phyloP scores from a whole-genome alignment of 257 asterid species.

The Solanum pimpinellifolium region DNA sequence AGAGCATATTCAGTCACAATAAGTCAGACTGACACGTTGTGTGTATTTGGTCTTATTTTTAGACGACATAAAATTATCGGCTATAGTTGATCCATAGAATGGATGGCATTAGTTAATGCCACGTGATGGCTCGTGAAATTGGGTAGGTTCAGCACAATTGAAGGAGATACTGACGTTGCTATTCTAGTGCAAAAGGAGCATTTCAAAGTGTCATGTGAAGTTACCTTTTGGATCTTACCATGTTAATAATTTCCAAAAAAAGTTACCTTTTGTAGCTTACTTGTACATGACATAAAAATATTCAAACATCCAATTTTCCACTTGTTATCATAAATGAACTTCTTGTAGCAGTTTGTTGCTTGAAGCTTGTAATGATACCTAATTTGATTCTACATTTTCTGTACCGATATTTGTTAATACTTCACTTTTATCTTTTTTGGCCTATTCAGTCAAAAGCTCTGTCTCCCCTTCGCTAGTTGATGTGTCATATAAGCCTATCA shows the following conservation, averaged over 20 bases:
- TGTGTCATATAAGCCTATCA: constrained; percentile 13
- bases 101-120: neutral
- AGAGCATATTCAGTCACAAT: neutral
- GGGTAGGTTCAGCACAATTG: neutral
- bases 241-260: neutral
- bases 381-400: neutral
- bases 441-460: constrained; percentile 10
- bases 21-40: neutral
- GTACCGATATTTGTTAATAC: neutral
- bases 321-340: neutral
- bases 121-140: neutral
- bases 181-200: neutral
- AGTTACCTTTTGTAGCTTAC: neutral
- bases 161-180: neutral
- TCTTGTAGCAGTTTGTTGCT: neutral
- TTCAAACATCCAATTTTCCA: neutral
- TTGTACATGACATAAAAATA: neutral
- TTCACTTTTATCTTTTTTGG: neutral
- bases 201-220: neutral
- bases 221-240: neutral
- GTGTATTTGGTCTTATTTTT: neutral
- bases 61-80: neutral
- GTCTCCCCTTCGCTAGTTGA: constrained; percentile 14
- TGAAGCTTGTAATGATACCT: neutral
- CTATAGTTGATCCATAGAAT: neutral